Percentiles rank a stretch among this genome's conserved stretches.
Conservation (phyloP, 169 alveolate species). For the Theileria orientalis region DNA sequence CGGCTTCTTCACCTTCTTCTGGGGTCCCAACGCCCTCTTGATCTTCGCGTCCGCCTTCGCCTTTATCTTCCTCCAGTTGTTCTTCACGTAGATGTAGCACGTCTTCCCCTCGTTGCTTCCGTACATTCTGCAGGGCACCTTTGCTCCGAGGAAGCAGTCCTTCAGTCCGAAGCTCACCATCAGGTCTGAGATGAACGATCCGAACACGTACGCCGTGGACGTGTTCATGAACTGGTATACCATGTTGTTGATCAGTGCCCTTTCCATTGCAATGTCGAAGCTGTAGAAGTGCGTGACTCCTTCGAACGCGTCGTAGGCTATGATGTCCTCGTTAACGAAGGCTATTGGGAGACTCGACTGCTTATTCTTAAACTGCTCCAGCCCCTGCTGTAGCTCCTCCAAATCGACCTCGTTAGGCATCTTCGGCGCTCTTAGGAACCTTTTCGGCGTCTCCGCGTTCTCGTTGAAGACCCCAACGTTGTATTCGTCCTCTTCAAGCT, state of each 20-base stretch:
- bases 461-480: neutral
- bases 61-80: constrained; percentile 71
- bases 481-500: neutral
- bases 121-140: constrained; percentile 79
- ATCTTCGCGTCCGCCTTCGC: constrained; percentile 13
- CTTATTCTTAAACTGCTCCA: neutral
- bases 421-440: neutral
- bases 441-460: neutral
- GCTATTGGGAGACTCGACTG: constrained; percentile 56
- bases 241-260: constrained; percentile 78
- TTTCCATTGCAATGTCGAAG: constrained; percentile 85
- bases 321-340: constrained; percentile 80
- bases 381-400: neutral
- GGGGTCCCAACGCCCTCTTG: neutral
- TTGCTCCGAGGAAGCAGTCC: constrained; percentile 68
- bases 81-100: constrained; percentile 79
- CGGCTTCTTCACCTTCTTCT: neutral
- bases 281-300: constrained; percentile 86
- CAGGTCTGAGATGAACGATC: constrained; percentile 71
- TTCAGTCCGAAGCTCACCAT: constrained; percentile 65
- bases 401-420: neutral
- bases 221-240: constrained; percentile 68
- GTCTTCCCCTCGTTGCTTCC: constrained; percentile 79
- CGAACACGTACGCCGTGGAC: constrained; percentile 68
- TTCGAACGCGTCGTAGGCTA: constrained; percentile 74